These are phyloP conservation scores for Tetrapisispora phaffii DNA, from an alignment of 805 yeast species.

Conservation along the genomic window DNA sequence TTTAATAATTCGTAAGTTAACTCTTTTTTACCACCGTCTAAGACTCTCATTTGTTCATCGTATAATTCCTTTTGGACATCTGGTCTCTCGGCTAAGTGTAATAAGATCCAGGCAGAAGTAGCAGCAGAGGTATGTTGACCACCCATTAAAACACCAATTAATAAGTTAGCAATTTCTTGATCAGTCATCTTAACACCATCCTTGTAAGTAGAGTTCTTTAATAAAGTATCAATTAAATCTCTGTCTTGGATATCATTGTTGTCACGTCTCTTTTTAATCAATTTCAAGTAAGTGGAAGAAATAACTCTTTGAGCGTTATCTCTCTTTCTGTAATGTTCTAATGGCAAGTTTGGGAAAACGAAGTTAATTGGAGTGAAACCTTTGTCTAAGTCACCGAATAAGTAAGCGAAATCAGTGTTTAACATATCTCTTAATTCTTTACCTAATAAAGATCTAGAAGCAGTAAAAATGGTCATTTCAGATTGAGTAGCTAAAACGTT, in stretches of 20 bases:
- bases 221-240: slow-evolving; percentile 81
- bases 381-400: slow-evolving; percentile 86
- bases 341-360: slow-evolving; percentile 88
- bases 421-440: slow-evolving; percentile 80
- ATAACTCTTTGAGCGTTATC: slow-evolving; percentile 81
- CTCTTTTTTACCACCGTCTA: slow-evolving; percentile 46
- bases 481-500: slow-evolving; percentile 81
- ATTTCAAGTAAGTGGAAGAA: slow-evolving; percentile 67
- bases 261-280: slow-evolving; percentile 64
- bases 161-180: slow-evolving; percentile 82
- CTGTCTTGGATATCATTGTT: slow-evolving; percentile 71
- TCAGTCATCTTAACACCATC: slow-evolving; percentile 94
- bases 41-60: slow-evolving; percentile 59
- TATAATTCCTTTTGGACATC: slow-evolving; percentile 74
- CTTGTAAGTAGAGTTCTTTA: slow-evolving; percentile 76
- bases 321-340: slow-evolving; percentile 74
- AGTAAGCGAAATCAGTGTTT: slow-evolving; percentile 71
- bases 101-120: slow-evolving; percentile 88
- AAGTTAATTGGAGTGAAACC: slow-evolving; percentile 95
- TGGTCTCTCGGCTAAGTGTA: slow-evolving; percentile 83
- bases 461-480: slow-evolving; percentile 92
- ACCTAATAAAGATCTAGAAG: slow-evolving; percentile 84
- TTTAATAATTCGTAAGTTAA: slow-evolving; percentile 75
- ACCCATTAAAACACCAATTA: slow-evolving; percentile 96
- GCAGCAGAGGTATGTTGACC: slow-evolving; percentile 98